These are phyloP conservation scores for Suillus spraguei DNA, from an alignment of 768 basidiomycete species.

Conservation along the genomic window DNA sequence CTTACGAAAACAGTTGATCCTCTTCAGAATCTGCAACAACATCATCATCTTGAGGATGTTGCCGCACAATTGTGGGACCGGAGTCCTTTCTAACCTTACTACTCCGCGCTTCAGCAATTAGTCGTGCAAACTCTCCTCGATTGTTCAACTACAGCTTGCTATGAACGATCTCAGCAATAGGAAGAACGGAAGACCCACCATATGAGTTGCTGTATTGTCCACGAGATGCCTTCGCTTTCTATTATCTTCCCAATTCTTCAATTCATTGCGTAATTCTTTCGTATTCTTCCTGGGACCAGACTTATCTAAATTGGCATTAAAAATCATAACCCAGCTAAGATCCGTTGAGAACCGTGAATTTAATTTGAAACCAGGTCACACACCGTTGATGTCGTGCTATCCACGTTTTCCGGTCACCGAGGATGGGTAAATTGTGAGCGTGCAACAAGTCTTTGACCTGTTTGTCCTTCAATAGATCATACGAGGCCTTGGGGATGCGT, in stretches of 20 bases:
- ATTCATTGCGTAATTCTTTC: conserved; percentile 49
- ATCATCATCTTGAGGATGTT: conserved; percentile 8
- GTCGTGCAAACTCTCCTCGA: conserved; percentile 36
- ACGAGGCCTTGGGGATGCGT: conserved; percentile 65
- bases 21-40: conserved; percentile 41
- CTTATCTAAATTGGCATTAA: conserved; percentile 73
- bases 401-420: conserved; percentile 53
- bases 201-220: conserved; percentile 41
- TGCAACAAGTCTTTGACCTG: conserved; percentile 57
- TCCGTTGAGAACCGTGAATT: conserved; percentile 2
- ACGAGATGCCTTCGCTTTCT: conserved; percentile 40
- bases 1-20: conserved; percentile 1
- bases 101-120: conserved; percentile 38
- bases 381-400: conserved; percentile 65
- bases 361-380: conserved; percentile 5
- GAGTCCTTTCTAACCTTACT: conserved; percentile 31
- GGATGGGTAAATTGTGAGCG: conserved; percentile 50
- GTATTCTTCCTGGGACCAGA: conserved; percentile 45
- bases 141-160: conserved; percentile 21
- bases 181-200: conserved; percentile 33
- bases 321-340: conserved; percentile 66
- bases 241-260: conserved; percentile 61
- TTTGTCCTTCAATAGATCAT: conserved; percentile 63
- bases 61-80: neutral
- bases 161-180: neutral